phyloP scores from a whole-genome alignment of 306 rosid genomes.

The Trifolium repens region DNA sequence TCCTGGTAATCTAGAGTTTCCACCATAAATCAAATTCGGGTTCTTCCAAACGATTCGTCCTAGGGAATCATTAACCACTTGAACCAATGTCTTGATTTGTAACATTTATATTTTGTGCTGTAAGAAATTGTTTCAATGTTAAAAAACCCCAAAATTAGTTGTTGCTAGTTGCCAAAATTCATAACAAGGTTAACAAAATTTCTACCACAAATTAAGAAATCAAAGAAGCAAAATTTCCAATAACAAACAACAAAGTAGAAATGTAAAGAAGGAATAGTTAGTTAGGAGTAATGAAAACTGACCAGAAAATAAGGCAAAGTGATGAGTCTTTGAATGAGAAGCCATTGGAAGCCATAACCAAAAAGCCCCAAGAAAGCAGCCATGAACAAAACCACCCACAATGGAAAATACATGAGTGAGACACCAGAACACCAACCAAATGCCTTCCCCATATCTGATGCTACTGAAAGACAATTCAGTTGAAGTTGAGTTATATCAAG shows the following conservation, averaged over 20 bases:
- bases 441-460: constrained; percentile 76
- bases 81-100: no score
- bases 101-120: not conserved
- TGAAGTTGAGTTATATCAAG: constrained; percentile 69
- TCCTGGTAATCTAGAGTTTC: no score
- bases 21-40: no score
- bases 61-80: no score
- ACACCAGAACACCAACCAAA: constrained; percentile 81
- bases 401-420: constrained; percentile 55
- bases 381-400: constrained; percentile 60
- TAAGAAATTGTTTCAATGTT: not conserved
- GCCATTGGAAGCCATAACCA: constrained; percentile 78
- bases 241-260: not conserved
- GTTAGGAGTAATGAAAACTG: constrained; percentile 13
- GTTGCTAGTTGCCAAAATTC: not conserved
- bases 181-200: not conserved
- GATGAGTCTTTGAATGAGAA: constrained; percentile 54
- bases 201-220: not conserved
- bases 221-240: not conserved
- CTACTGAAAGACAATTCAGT: constrained; percentile 68
- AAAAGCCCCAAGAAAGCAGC: constrained; percentile 59
- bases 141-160: not conserved
- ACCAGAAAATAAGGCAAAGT: constrained; percentile 65
- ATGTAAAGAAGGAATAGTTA: not conserved
- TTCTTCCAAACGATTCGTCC: no score